Evolutionary conservation across 2,329 filamentous ascomycete genomes (phyloP).

Genomic region (Mycosphaerelloides madeirae): DNA sequence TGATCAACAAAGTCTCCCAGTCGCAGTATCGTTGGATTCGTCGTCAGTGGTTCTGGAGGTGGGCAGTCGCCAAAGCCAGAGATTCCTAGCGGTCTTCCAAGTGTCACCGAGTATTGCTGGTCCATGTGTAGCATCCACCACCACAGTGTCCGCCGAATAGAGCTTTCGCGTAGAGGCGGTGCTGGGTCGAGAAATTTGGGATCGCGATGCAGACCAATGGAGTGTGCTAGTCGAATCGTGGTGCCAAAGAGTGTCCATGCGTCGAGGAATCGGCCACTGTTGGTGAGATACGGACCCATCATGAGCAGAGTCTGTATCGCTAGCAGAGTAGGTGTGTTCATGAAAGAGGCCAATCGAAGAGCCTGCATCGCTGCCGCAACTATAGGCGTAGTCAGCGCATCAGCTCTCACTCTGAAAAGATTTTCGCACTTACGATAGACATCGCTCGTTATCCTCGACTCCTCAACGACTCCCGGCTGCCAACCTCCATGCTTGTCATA

Average conservation of each 20-base stretch:
- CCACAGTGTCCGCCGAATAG: slow-evolving; percentile 44
- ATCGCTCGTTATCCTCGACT: slow-evolving; percentile 37
- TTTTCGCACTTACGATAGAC: slow-evolving; percentile 41
- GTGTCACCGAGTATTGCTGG: slow-evolving; percentile 48
- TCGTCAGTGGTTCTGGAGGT: slow-evolving; percentile 42
- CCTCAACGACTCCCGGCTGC: slow-evolving; percentile 34
- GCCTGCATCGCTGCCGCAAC: slow-evolving; percentile 49
- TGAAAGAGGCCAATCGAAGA: slow-evolving; percentile 45
- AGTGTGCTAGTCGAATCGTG: slow-evolving; percentile 46
- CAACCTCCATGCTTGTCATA: slow-evolving; percentile 41
- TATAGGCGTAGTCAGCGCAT: slow-evolving; percentile 17
- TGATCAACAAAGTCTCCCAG: slow-evolving; percentile 44
- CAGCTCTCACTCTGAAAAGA: background rate
- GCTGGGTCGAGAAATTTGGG: slow-evolving; percentile 43
- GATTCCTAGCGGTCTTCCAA: slow-evolving; percentile 47
- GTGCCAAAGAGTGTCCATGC: slow-evolving; percentile 48
- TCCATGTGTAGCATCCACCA: slow-evolving; percentile 53
- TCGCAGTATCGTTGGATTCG: slow-evolving; percentile 41
- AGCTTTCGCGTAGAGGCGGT: slow-evolving; percentile 39
- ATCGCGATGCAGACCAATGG: slow-evolving; percentile 47
- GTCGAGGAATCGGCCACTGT: slow-evolving; percentile 47
- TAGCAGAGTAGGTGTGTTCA: slow-evolving; percentile 45
- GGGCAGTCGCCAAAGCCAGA: slow-evolving; percentile 48
- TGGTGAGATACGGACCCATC: slow-evolving; percentile 47
- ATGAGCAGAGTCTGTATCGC: slow-evolving; percentile 45